phyloP scores from a whole-genome alignment of 1,139 yeast genomes.

The Taphrina wiesneri region DNA sequence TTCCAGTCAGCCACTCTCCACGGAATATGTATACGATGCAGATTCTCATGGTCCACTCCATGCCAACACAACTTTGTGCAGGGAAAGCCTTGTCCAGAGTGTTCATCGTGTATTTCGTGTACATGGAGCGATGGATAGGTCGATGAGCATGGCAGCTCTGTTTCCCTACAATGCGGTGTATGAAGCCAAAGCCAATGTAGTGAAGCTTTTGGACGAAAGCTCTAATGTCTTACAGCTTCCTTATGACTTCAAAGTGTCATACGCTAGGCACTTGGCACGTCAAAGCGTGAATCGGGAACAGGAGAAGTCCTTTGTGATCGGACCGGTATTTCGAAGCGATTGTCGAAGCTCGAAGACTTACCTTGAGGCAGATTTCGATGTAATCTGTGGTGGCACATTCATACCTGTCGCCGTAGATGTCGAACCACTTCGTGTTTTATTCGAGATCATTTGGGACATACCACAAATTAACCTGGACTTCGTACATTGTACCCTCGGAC shows the following conservation, averaged over 20 bases:
- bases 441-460: background rate
- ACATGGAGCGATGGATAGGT: conserved; percentile 80
- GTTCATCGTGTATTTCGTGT: conserved; percentile 62
- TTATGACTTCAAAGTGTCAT: conserved; percentile 82
- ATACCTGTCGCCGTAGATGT: conserved; percentile 47
- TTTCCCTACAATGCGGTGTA: conserved; percentile 81
- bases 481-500: conserved; percentile 75
- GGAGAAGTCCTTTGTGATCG: conserved; percentile 57
- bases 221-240: conserved; percentile 88
- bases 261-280: conserved; percentile 79
- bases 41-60: conserved; percentile 76
- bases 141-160: conserved; percentile 56
- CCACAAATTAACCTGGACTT: conserved; percentile 52
- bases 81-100: conserved; percentile 45
- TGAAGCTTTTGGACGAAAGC: conserved; percentile 75
- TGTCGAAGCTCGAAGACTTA: conserved; percentile 72
- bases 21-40: conserved; percentile 77
- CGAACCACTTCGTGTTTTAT: conserved; percentile 2
- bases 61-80: conserved; percentile 64
- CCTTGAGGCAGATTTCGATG: conserved; percentile 83
- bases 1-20: conserved; percentile 92
- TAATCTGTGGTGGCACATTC: conserved; percentile 49
- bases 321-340: conserved; percentile 70
- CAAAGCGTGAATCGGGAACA: conserved; percentile 51
- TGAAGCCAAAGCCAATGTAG: conserved; percentile 55